Base-by-base conservation (phyloP, 805 yeast species). In the Komagataella ulmi region DNA sequence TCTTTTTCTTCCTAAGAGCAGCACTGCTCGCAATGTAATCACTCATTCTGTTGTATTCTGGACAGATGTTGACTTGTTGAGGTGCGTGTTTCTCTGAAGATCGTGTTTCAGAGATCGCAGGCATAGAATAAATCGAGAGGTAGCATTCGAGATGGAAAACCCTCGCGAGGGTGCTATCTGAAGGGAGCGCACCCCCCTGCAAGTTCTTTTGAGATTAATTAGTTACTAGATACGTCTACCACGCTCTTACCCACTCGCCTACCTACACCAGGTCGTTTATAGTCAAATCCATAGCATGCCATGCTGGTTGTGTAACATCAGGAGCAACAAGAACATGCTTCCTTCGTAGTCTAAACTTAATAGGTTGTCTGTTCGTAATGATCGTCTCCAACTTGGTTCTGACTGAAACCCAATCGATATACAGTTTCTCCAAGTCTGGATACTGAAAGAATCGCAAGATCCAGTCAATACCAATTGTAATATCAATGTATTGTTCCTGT, bases 1-100 rank as follows among this genome's bases (percentile, higher is more conserved):
- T 84, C 71, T 87, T 87, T 64, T 86, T 80, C 70, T 86, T 86
- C 64, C 88, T 77, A 54, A 80, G 59, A 30, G 40, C 40, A 30
- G 40, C 40, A 30, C 40, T 30, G 40, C 40, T 30, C 14, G 40
- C 40, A 30, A 30, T 30, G 40, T 30, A 30, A 30, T 30, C 40
- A 30, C 40, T 30, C 40, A 30, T 30, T 30, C 6, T 30, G 14
- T 5, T 30, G 40, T 30, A 10, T 30, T 10, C 14, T 10, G 40
- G 40, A 14, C 40, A 30, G 14, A 8, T 30, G 40, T 30, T 30
- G 40, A 30, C 40, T 21, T 30, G 40, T 30, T 30, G 40, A 8
- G 14, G 40, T 30, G 40, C 40, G 40, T 30, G 40, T 30, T 30
- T 30, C 40, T 30, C 14, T 30, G 40, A 30, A 14, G 40, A 5